phyloP scores from a whole-genome alignment of 2,329 filamentous ascomycete species.

The Seiridium cupressi region DNA sequence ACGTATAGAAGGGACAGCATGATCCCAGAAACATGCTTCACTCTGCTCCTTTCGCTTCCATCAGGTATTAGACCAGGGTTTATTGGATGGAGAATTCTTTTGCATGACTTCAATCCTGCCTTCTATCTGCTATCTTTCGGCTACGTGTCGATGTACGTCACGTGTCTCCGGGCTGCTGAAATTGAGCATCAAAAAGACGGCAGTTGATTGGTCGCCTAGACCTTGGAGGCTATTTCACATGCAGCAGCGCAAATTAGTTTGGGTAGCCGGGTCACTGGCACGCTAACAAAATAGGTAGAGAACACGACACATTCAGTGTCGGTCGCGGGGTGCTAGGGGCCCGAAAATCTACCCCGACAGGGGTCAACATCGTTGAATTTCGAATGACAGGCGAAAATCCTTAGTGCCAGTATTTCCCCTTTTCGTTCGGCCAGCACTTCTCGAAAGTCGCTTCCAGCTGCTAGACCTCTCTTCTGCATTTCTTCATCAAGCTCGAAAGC shows the following conservation, averaged over 20 bases:
- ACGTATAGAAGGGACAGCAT: too few relatives aligned
- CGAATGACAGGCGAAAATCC: background rate
- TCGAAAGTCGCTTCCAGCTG: background rate
- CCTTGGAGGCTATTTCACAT: background rate
- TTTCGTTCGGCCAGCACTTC: background rate
- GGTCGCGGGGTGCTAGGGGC: background rate
- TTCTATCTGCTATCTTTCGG: too few relatives aligned
- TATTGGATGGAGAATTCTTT: too few relatives aligned
- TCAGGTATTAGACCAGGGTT: too few relatives aligned
- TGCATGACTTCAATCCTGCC: background rate
- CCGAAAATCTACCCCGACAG: slow-evolving; percentile 1
- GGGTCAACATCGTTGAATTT: background rate
- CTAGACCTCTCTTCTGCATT: slow-evolving; percentile 1
- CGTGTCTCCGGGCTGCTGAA: background rate
- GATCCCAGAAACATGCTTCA: too few relatives aligned
- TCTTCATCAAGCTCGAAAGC: background rate
- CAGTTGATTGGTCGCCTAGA: background rate
- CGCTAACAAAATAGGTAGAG: background rate
- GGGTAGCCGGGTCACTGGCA: background rate
- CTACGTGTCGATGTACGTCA: background rate
- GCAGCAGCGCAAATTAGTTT: slow-evolving; percentile 4
- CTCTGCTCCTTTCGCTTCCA: too few relatives aligned
- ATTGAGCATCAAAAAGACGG: background rate
- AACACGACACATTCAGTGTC: background rate
- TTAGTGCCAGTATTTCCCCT: slow-evolving; percentile 1